These are phyloP conservation scores for Aegle marmelos DNA, from an alignment of 345 rosid genomes.

Conservation along the genomic window DNA sequence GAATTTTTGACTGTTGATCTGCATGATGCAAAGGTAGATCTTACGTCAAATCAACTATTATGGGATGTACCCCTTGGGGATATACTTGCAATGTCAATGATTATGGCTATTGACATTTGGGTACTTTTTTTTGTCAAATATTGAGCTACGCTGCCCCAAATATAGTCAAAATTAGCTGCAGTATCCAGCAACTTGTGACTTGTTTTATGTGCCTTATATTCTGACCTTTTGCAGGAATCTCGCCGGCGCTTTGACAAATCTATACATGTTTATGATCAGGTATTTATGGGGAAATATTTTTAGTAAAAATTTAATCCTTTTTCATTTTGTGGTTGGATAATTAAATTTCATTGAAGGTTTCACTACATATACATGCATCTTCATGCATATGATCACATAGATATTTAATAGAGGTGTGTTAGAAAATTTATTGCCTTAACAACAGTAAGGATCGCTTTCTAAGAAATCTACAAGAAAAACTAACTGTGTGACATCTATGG, in stretches of 20 bases:
- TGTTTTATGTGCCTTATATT: not conserved
- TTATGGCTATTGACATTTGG: not conserved
- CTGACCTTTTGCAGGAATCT: constrained; percentile 56
- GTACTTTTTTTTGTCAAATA: not conserved
- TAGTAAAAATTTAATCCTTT: not conserved
- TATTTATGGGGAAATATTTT: constrained; percentile 20
- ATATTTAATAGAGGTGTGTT: not conserved
- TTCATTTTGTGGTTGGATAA: not conserved
- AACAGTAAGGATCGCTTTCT: not conserved
- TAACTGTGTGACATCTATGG: not conserved
- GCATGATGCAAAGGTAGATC: constrained; percentile 66
- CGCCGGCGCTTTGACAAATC: constrained; percentile 66
- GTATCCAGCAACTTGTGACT: not conserved
- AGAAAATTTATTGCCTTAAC: not conserved
- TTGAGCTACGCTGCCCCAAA: not conserved
- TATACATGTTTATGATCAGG: constrained; percentile 70
- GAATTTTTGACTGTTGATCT: constrained; percentile 62
- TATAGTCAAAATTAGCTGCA: not conserved
- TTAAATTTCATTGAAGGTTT: not conserved
- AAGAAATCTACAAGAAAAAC: not conserved
- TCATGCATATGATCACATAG: not conserved
- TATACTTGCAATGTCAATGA: not conserved
- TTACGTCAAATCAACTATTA: not conserved
- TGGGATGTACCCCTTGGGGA: not conserved
- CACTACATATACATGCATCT: not conserved